phyloP scores from a whole-genome alignment of 2,329 filamentous ascomycete genomes.

The Fusarium algeriense region DNA sequence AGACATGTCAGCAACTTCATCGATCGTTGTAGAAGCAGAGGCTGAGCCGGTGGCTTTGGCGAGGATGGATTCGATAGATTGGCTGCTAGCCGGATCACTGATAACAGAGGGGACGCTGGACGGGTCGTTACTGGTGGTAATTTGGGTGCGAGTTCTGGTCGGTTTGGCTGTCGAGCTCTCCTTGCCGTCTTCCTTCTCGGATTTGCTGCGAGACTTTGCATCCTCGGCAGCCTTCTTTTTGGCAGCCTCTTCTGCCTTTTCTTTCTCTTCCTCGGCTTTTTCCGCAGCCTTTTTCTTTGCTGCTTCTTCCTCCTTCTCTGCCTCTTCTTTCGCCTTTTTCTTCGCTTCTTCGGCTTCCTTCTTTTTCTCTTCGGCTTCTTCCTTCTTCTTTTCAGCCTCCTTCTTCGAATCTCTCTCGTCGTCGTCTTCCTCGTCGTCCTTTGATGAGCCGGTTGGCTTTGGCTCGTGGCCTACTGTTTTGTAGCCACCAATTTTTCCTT shows the following conservation, averaged over 20 bases:
- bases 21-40: slow-evolving; percentile 27
- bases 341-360: slow-evolving; percentile 19
- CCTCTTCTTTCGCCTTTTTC: slow-evolving; percentile 37
- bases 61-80: slow-evolving; percentile 47
- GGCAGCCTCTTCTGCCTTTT: slow-evolving; percentile 32
- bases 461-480: slow-evolving; percentile 50
- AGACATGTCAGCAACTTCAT: slow-evolving; percentile 34
- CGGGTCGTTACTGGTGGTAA: slow-evolving; percentile 35
- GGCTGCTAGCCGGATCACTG: slow-evolving; percentile 43
- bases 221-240: slow-evolving; percentile 30
- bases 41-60: slow-evolving; percentile 47
- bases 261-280: slow-evolving; percentile 30
- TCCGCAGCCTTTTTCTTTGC: slow-evolving; percentile 23
- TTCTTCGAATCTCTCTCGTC: slow-evolving; percentile 24
- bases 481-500: slow-evolving; percentile 59
- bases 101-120: slow-evolving; percentile 47
- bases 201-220: slow-evolving; percentile 30
- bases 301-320: slow-evolving; percentile 20
- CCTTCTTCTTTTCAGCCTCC: slow-evolving; percentile 37
- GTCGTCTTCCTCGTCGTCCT: slow-evolving; percentile 13
- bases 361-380: slow-evolving; percentile 27
- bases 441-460: slow-evolving; percentile 29
- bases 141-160: slow-evolving; percentile 31
- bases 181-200: slow-evolving; percentile 13
- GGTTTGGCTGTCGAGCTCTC: slow-evolving; percentile 36